Evolutionary conservation across 441 rosid genomes (phyloP), one percentile per base, ranked within the genome.

Genomic region (Syzygium malaccense): DNA sequence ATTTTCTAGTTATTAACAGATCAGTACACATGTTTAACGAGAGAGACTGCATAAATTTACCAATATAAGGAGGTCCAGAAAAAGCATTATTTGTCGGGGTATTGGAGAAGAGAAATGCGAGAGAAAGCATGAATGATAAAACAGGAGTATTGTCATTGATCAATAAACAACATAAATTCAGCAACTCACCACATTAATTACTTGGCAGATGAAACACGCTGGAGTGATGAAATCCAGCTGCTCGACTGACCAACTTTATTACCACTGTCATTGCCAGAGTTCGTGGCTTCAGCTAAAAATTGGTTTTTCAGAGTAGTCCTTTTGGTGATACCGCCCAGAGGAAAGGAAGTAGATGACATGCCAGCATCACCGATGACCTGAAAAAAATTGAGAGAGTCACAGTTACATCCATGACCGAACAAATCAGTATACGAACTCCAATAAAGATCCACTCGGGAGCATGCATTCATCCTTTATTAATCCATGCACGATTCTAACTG

Each of bases 181-280:
- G 11, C 84, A 64, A 89, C 87, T 91, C 93, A 94, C 95, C 93
- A 84, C 90, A 87, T 37, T 54, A 86, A 91, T 96, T 94, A 96
- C 92, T 97, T 97, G 23, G 95, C 92, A 78, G 96, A 94, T 90
- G 95, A 94, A 90, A 94, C 88, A 83, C 95, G 95, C 87, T 93
- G 98, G 92, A 96, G 93, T 85, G 99, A 94, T 51, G 97, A 93
- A 89, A 95, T 95, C 97, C 96, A 95, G 92, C 95, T 93, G 87
- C 92, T 91, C 49, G 96, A 94, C 87, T 95, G 93, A 60, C 95
- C 95, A 62, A 93, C 89, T 91, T 90, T 93, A 85, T 91, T 91
- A 87, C 90, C 87, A 83, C 89, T 91, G 66, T 92, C 96, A 64
- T 92, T 95, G 88, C 93, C 91, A 90, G 92, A 86, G 89, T 90